Evolutionary conservation across 495 filamentous ascomycete species (phyloP), one percentile per base, ranked within the genome.

Genomic region (Parmelia sp.): DNA sequence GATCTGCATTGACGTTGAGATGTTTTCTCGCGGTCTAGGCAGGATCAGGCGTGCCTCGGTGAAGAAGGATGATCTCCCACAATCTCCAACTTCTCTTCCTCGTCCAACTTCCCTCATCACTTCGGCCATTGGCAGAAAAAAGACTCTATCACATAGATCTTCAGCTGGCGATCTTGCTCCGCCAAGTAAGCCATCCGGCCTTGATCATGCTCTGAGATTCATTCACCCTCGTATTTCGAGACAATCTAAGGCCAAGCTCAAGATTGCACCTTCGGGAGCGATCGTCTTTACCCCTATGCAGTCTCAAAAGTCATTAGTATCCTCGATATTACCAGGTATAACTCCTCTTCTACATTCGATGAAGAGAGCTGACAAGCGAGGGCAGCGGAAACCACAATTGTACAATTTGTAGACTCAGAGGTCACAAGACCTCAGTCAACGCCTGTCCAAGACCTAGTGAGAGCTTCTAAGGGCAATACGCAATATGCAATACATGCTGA

Each of bases 291-390:
- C n/a, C 11, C n/a, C n/a, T 15, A 4, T 17, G 1, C 57, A 7
- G 35, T 59, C 57, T 40, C 57, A 39, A 11, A n/a, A 59, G 29
- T 59, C 57, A 7, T 42, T 40, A 14, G 57, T n/a, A 12, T 59
- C 57, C 12, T 25, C 57, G 17, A n/a, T 21, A n/a, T 21, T 33
- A 4, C 51, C 51, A 55, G 29, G 51, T 55, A 33, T 8, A 21
- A 3, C 51, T 33, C 6, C 4, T 15, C 25, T 31, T 21, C 29
- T 21, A 33, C 15, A 1, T 55, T 31, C 15, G 27, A 19, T 53
- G 17, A 23, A 33, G 17, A 21, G 8, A 33, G 7, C 29, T 55
- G 51, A 55, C 21, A 29, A 55, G 29, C 51, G 29, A 33, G 51
- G 27, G 33, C 15, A 33, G 51, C 29, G 0, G 51, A 55, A 15